Percentiles rank a stretch among this genome's conserved stretches.
These are phyloP conservation scores for Penicillium alfredii DNA, from an alignment of 495 filamentous ascomycete species.

Conservation along the genomic window DNA sequence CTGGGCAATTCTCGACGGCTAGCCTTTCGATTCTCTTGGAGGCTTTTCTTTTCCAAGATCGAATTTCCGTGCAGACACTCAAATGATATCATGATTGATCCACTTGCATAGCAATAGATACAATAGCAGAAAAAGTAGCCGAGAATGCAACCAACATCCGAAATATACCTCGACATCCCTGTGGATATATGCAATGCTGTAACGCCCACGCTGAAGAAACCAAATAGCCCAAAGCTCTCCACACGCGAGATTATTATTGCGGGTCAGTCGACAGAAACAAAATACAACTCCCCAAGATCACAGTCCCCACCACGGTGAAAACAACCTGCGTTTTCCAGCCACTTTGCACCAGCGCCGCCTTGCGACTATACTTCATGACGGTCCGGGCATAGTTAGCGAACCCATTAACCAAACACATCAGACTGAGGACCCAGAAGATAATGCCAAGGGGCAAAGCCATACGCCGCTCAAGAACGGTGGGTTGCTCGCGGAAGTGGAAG, in stretches of 20 bases:
- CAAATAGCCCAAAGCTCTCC: neutral
- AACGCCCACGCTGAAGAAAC: slow-evolving; percentile 6
- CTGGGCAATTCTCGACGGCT: slow-evolving; percentile 66
- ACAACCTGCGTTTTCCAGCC: slow-evolving; percentile 88
- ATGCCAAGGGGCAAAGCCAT: slow-evolving; percentile 80
- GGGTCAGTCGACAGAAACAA: slow-evolving; percentile 54
- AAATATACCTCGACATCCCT: no score
- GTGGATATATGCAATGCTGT: slow-evolving; percentile 8
- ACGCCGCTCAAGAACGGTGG: slow-evolving; percentile 60
- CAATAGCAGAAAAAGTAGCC: no score
- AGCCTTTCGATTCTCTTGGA: slow-evolving; percentile 5
- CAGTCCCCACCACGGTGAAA: slow-evolving; percentile 67
- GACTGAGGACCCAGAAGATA: slow-evolving; percentile 77
- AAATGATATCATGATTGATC: slow-evolving; percentile 30
- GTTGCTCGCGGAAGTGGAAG: slow-evolving; percentile 77
- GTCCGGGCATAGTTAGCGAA: slow-evolving; percentile 84
- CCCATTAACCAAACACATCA: slow-evolving; percentile 69
- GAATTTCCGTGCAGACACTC: slow-evolving; percentile 7
- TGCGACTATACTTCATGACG: slow-evolving; percentile 73
- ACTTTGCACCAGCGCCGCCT: slow-evolving; percentile 79
- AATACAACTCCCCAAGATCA: slow-evolving; percentile 77
- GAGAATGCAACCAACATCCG: no score
- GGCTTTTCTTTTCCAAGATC: slow-evolving; percentile 1
- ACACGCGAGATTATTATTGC: slow-evolving; percentile 1
- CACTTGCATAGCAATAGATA: slow-evolving; percentile 10